Evolutionary conservation across 1,284 basidiomycete species (phyloP), one percentile per base, ranked within the genome.

Genomic region (Mycosarcoma maydis): DNA sequence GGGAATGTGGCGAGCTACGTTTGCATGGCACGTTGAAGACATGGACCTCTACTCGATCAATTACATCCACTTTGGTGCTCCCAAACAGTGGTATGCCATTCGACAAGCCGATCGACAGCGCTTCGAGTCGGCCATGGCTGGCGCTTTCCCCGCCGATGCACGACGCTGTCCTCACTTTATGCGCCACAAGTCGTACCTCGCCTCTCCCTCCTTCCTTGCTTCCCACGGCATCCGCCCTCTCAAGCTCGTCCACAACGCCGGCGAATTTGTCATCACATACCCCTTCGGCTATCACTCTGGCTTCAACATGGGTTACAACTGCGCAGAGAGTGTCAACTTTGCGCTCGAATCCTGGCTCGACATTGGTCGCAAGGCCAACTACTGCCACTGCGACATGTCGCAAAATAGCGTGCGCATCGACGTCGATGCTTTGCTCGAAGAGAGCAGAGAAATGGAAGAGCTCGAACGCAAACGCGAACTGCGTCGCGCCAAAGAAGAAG

Each of bases 51-150:
- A 95, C 84, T 95, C 92, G 52, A 98, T 98, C 85, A 98, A 98
- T 83, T 98, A 96, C 80, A 94, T 99, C 64, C 95, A 99, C 83
- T 98, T 98, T 80, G 95, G 95, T 3, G 94, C 95, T 0, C 94
- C 94, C 1, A 98, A 88, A 77, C 86, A 92, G 80, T 99, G 96
- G 95, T 98, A 98, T 82, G 89, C 94, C 0, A 87, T 98, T 27
- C 94, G 94, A 8, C 95, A 98, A 86, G 27, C 88, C 90, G 71
- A 90, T 91, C 5, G 84, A 85, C 53, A 72, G 52, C 73, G 80
- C 14, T 81, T 81, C 66, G 80, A 81, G 57, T 76, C 73, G n/a
- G 72, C 75, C 30, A 78, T 81, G 72, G 73, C 74, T 3, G 68
- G 67, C 16, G 72, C 77, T 16, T 81, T 81, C 53, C 78, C 80